Conservation (phyloP, 768 basidiomycete species). For the Kwoniella europaea region DNA sequence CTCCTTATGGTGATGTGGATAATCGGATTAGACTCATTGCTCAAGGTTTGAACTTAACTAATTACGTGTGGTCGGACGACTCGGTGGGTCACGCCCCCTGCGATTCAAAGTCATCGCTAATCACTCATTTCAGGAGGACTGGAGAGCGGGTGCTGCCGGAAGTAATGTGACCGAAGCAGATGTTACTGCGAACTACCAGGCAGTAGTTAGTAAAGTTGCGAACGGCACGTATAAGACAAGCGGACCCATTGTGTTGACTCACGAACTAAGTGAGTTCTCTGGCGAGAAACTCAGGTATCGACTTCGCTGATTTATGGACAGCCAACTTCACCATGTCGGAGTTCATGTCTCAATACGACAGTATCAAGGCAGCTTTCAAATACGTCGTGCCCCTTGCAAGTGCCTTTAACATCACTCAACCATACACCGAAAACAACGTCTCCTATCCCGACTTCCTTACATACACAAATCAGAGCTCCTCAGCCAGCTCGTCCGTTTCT, state of each 20-base stretch:
- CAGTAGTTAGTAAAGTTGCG: constrained; percentile 36
- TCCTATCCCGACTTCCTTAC: constrained; percentile 39
- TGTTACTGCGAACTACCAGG: constrained; percentile 53
- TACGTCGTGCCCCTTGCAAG: constrained; percentile 50
- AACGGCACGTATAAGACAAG: constrained; percentile 47
- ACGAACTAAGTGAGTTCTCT: constrained; percentile 49
- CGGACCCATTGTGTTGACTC: constrained; percentile 57
- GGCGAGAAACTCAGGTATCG: not conserved
- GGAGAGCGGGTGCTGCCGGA: constrained; percentile 41
- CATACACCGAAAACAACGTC: constrained; percentile 53
- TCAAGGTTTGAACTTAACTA: constrained; percentile 44
- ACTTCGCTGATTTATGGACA: constrained; percentile 19
- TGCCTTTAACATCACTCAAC: constrained; percentile 54
- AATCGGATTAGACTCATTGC: constrained; percentile 56
- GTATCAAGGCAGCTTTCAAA: constrained; percentile 49
- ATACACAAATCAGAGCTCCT: constrained; percentile 28
- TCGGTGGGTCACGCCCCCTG: constrained; percentile 25
- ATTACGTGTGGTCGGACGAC: constrained; percentile 53
- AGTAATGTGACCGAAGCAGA: constrained; percentile 40
- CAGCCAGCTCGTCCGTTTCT: not conserved
- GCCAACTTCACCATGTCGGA: constrained; percentile 57
- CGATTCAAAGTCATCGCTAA: not conserved
- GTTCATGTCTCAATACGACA: constrained; percentile 40
- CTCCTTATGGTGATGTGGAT: constrained; percentile 57
- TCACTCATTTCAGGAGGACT: constrained; percentile 41